Evolutionary conservation across 2,329 filamentous ascomycete genomes (phyloP).

Genomic region (Penicillium freii): DNA sequence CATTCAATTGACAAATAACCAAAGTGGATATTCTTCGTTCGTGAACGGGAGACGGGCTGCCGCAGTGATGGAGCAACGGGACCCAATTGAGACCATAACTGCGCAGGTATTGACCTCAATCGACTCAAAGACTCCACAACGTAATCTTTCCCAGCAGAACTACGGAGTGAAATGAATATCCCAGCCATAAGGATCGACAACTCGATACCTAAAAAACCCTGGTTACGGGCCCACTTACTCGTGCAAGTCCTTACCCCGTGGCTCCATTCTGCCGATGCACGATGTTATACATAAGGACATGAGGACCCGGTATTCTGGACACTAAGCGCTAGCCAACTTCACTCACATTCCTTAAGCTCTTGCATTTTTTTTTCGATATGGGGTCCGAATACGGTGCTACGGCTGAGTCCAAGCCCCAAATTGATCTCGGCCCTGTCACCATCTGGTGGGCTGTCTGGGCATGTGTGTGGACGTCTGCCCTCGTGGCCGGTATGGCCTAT

Average conservation of each 20-base stretch:
- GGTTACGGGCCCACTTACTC: not conserved
- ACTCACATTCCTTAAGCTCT: slow-evolving; percentile 14
- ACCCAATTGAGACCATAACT: not conserved
- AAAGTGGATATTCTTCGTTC: not conserved
- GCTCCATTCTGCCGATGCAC: not conserved
- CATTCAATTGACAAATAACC: slow-evolving; percentile 3
- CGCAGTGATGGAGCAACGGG: not conserved
- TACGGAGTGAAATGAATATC: not conserved
- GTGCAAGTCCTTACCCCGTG: not conserved
- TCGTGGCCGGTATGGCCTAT: slow-evolving; percentile 32
- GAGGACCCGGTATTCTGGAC: not conserved
- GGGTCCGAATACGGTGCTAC: slow-evolving; percentile 32
- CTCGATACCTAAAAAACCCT: not conserved
- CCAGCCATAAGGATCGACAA: not conserved
- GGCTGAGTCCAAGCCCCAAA: slow-evolving; percentile 26
- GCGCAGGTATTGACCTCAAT: too few species aligned
- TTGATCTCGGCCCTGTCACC: slow-evolving; percentile 22
- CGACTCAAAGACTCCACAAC: not conserved
- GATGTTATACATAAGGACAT: slow-evolving; percentile 1
- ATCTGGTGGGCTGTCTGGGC: slow-evolving; percentile 33
- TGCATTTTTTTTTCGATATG: slow-evolving; percentile 17
- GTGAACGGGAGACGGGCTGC: not conserved
- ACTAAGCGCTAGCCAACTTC: slow-evolving; percentile 20
- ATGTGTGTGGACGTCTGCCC: slow-evolving; percentile 34
- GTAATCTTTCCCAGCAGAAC: not conserved